phyloP scores from a whole-genome alignment of 768 basidiomycete species.

The Auriscalpium vulgare region DNA sequence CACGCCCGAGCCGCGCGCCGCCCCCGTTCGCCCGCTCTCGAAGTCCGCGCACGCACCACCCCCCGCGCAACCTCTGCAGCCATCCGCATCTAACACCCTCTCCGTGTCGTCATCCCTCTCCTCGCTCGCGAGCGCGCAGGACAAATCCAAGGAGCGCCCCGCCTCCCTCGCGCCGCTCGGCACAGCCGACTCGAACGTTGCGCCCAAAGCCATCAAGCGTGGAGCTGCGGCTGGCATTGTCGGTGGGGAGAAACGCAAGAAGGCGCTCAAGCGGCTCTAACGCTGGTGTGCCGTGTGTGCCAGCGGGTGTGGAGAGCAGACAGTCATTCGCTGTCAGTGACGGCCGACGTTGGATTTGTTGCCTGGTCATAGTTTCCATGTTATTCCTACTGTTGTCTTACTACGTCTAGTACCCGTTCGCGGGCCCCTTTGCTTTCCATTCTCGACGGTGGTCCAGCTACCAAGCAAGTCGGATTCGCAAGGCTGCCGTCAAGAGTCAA shows the following conservation, averaged over 20 bases:
- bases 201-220: slow-evolving; percentile 63
- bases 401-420: no score
- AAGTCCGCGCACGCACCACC: slow-evolving; percentile 21
- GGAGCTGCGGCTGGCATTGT: slow-evolving; percentile 44
- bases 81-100: slow-evolving; percentile 32
- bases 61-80: slow-evolving; percentile 31
- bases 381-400: no score
- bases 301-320: neutral
- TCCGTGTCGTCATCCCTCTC: slow-evolving; percentile 24
- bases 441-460: no score
- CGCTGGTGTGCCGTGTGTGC: neutral
- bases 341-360: no score
- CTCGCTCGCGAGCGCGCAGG: slow-evolving; percentile 20
- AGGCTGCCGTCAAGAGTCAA: no score
- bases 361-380: no score
- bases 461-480: no score
- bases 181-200: slow-evolving; percentile 64
- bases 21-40: slow-evolving; percentile 21
- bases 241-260: slow-evolving; percentile 78
- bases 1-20: slow-evolving; percentile 21
- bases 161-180: slow-evolving; percentile 62
- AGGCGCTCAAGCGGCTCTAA: slow-evolving; percentile 73
- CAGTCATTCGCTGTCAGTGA: no score
- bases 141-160: slow-evolving; percentile 48
- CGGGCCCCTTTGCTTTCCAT: no score